phyloP scores from a whole-genome alignment of 2,329 filamentous ascomycete species.

The Drechslerella stenobrocha region DNA sequence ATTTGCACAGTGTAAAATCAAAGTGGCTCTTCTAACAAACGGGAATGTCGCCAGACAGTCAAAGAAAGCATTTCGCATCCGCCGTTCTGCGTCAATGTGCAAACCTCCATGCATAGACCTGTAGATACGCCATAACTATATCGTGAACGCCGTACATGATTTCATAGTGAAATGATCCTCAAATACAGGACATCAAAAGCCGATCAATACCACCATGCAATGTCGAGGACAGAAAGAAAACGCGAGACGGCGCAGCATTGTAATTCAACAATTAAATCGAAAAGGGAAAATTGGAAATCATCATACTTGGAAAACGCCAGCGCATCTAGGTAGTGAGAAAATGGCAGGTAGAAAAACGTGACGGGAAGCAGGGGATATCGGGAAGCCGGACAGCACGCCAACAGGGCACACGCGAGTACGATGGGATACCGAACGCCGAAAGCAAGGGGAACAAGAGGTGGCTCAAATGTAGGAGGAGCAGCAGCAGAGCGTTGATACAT shows the following conservation, averaged over 20 bases:
- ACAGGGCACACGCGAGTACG: constrained; percentile 2
- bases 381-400: constrained; percentile 17
- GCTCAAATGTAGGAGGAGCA: not conserved
- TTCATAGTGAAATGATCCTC: not conserved
- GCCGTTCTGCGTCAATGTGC: constrained; percentile 9
- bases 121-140: constrained; percentile 25
- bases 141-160: constrained; percentile 35
- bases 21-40: constrained; percentile 28
- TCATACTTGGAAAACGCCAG: constrained; percentile 44
- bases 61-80: constrained; percentile 16
- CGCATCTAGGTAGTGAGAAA: constrained; percentile 42
- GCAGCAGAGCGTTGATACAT: constrained; percentile 20
- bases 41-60: not conserved
- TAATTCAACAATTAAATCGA: not conserved
- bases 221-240: not conserved
- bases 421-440: constrained; percentile 22
- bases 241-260: too few relatives aligned
- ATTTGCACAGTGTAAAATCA: too few relatives aligned
- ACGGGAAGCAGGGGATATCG: not conserved
- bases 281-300: constrained; percentile 5
- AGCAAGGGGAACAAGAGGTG: constrained; percentile 13
- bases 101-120: constrained; percentile 19
- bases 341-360: constrained; percentile 9
- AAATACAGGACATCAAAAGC: constrained; percentile 1
- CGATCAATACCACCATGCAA: not conserved